These are phyloP conservation scores for Carex littledalei DNA, from an alignment of 176 grass and related monocot genomes.

Conservation along the genomic window DNA sequence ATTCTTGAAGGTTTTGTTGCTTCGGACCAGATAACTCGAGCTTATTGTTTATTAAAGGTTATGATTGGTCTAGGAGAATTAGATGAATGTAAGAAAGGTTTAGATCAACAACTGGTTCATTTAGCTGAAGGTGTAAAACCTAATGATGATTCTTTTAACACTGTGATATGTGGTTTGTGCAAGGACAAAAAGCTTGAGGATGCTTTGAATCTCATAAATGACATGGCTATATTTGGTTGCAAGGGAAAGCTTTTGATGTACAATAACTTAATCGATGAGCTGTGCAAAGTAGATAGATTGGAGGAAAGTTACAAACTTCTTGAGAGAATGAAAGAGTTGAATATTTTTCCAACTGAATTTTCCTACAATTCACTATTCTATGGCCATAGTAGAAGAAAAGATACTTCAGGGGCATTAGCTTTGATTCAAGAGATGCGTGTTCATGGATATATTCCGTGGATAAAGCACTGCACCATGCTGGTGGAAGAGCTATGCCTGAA, in stretches of 20 bases:
- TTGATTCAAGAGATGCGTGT: slow-evolving; percentile 58
- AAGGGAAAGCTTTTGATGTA: slow-evolving; percentile 79
- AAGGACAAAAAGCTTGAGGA: slow-evolving; percentile 55
- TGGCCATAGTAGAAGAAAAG: slow-evolving; percentile 47
- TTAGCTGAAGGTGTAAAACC: slow-evolving; percentile 38
- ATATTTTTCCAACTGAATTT: slow-evolving; percentile 60
- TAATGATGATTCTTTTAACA: slow-evolving; percentile 76
- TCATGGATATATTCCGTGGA: slow-evolving; percentile 58
- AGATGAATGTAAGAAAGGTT: slow-evolving; percentile 12
- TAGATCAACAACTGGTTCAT: slow-evolving; percentile 23
- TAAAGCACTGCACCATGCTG: slow-evolving; percentile 83
- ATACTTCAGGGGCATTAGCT: slow-evolving; percentile 41
- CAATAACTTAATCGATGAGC: slow-evolving; percentile 75
- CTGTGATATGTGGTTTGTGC: slow-evolving; percentile 71
- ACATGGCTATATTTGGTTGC: slow-evolving; percentile 50
- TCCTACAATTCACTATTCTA: slow-evolving; percentile 84
- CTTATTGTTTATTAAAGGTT: slow-evolving; percentile 39
- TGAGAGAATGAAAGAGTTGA: slow-evolving; percentile 48
- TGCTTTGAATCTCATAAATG: slow-evolving; percentile 60
- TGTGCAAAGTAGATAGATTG: slow-evolving; percentile 60
- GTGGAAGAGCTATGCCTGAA: slow-evolving; percentile 68
- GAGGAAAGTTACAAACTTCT: slow-evolving; percentile 66
- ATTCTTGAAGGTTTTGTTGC: slow-evolving; percentile 60
- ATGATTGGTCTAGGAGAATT: slow-evolving; percentile 28
- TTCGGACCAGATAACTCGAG: slow-evolving; percentile 44